Evolutionary conservation across 257 asterid species (phyloP).

Genomic region (Plectranthus barbatus): DNA sequence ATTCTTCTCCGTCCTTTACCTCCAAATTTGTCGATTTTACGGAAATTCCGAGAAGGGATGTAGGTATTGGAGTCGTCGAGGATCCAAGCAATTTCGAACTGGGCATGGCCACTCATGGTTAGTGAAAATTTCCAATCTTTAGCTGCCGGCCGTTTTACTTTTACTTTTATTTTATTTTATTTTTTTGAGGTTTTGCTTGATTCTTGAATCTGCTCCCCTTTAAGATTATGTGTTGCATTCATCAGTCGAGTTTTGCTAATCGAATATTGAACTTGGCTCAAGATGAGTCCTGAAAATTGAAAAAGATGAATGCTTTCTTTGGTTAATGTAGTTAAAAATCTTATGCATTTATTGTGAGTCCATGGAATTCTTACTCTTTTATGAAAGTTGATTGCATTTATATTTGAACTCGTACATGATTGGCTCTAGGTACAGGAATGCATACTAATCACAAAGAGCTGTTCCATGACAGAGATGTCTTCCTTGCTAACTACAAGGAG

Average conservation of each 20-base stretch:
- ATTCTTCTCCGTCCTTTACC: slow-evolving; percentile 10
- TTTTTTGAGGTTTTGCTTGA: too few species aligned
- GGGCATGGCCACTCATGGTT: slow-evolving; percentile 22
- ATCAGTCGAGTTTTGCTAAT: neutral
- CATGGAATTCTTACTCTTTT: neutral
- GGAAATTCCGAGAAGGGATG: slow-evolving; percentile 6
- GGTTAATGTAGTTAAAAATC: neutral
- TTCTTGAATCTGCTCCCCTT: neutral
- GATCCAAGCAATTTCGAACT: slow-evolving; percentile 3
- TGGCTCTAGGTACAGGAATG: slow-evolving; percentile 30
- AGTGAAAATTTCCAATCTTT: slow-evolving; percentile 4
- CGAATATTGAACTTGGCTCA: neutral
- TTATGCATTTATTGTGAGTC: neutral
- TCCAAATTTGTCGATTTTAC: slow-evolving; percentile 11
- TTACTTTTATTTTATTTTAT: too few species aligned
- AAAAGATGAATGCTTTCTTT: neutral
- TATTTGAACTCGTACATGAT: slow-evolving; percentile 11
- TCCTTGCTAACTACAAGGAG: slow-evolving; percentile 52
- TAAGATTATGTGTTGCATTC: neutral
- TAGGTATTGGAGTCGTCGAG: slow-evolving; percentile 4
- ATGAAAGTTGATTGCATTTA: slow-evolving; percentile 8
- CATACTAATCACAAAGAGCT: slow-evolving; percentile 26
- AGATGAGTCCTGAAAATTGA: neutral
- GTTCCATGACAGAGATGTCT: slow-evolving; percentile 58
- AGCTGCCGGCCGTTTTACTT: neutral